Percentiles rank a stretch among this genome's conserved stretches.
phyloP scores from a whole-genome alignment of 2,329 filamentous ascomycete species.

The Zasmidium angulare region DNA sequence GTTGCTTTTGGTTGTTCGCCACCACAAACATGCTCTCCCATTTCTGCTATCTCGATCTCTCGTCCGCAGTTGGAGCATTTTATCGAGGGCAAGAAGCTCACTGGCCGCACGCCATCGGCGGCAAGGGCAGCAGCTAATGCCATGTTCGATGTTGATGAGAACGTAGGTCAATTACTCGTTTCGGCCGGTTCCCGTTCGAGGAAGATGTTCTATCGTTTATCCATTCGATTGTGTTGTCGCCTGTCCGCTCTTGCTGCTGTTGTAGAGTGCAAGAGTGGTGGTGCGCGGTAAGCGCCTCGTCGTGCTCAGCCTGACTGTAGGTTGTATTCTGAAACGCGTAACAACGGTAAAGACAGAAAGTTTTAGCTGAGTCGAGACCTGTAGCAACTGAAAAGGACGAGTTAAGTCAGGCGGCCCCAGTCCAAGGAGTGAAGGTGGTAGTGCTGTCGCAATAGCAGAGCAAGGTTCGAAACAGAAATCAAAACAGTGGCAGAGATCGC shows the following conservation, averaged over 20 bases:
- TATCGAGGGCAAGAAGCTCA: slow-evolving; percentile 74
- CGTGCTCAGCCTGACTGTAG: neutral
- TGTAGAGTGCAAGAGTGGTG: neutral
- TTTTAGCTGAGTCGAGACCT: neutral
- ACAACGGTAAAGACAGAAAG: neutral
- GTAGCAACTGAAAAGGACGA: neutral
- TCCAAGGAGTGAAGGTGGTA: slow-evolving; percentile 3
- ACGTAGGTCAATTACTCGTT: neutral
- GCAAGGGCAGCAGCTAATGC: slow-evolving; percentile 30
- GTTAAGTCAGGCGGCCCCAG: neutral
- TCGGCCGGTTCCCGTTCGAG: neutral
- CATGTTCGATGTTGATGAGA: slow-evolving; percentile 17
- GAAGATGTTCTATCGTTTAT: neutral
- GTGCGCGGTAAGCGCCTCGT: neutral
- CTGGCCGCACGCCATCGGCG: slow-evolving; percentile 52
- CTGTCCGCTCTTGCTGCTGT: neutral
- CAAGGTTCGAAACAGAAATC: slow-evolving; percentile 16
- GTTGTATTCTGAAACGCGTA: neutral
- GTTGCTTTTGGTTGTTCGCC: slow-evolving; percentile 8
- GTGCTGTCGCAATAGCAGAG: neutral
- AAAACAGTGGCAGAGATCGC: slow-evolving; percentile 13
- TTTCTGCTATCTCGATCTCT: slow-evolving; percentile 77
- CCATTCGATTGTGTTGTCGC: neutral
- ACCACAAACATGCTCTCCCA: slow-evolving; percentile 78
- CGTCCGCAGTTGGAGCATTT: slow-evolving; percentile 80